These are phyloP conservation scores for Canna indica DNA, from an alignment of 176 grass and related monocot species.

Conservation along the genomic window DNA sequence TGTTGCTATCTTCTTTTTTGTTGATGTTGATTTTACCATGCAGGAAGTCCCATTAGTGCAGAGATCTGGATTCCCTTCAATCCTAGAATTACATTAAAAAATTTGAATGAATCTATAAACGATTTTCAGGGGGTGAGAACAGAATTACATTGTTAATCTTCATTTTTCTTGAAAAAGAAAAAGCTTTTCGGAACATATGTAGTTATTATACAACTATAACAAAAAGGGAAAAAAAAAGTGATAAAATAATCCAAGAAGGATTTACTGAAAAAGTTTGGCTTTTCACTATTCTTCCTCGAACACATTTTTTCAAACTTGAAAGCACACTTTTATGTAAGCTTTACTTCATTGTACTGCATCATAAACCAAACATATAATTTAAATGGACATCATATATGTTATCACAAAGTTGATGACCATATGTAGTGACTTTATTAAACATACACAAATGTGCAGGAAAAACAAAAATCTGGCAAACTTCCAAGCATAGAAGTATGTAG, in stretches of 20 bases:
- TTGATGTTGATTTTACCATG: neutral
- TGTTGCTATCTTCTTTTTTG: constrained; percentile 6
- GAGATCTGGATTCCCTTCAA: constrained; percentile 10
- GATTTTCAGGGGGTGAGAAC: neutral
- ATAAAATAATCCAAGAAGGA: neutral
- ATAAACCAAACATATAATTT: neutral
- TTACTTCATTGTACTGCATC: neutral
- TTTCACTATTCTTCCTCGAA: neutral
- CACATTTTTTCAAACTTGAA: neutral
- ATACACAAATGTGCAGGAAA: neutral
- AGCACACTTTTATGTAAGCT: neutral
- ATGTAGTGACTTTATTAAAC: neutral
- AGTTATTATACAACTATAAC: neutral
- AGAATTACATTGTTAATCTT: neutral
- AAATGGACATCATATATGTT: neutral
- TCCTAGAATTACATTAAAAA: neutral
- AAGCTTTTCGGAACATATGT: neutral
- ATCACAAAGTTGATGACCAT: neutral
- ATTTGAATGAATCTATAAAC: neutral
- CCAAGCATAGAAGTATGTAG: neutral
- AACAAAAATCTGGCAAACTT: neutral
- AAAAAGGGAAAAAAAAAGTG: neutral
- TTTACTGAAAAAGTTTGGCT: neutral
- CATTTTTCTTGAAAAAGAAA: neutral
- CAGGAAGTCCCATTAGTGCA: neutral